These are phyloP conservation scores for Diaporthe humulicola DNA, from an alignment of 2,329 filamentous ascomycete species.

Conservation along the genomic window DNA sequence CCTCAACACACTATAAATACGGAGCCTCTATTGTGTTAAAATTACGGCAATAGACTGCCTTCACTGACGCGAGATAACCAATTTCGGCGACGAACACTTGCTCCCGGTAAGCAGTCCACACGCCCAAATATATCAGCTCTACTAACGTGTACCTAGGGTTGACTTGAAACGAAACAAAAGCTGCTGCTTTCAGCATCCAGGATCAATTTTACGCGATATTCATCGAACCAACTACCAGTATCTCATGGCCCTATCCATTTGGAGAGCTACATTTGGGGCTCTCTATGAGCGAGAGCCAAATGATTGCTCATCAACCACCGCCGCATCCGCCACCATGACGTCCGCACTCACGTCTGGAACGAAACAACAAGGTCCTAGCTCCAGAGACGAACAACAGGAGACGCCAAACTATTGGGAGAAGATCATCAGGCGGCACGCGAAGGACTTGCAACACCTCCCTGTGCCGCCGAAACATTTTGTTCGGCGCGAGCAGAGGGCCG, in stretches of 20 bases:
- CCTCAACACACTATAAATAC: no score
- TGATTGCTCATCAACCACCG: not conserved
- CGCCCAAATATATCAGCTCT: not conserved
- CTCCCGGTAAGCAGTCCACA: not conserved
- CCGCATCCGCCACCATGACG: not conserved
- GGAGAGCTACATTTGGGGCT: not conserved
- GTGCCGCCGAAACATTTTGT: not conserved
- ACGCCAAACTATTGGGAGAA: not conserved
- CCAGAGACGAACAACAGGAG: no score
- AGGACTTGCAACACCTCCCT: not conserved
- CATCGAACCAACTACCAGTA: no score
- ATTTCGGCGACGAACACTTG: not conserved
- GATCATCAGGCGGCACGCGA: not conserved
- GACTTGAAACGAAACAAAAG: no score
- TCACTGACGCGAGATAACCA: no score
- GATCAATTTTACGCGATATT: no score
- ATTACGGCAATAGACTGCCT: no score
- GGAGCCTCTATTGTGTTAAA: no score
- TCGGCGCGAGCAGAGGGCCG: not conserved
- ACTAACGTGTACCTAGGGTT: not conserved
- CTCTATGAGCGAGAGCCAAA: no score
- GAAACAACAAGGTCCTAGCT: no score
- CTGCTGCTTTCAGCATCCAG: not conserved
- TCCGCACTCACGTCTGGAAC: no score
- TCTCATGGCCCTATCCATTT: not conserved